Evolutionary conservation across 2,329 filamentous ascomycete genomes (phyloP), one percentile per base, ranked within the genome.

Genomic region (Lachnellula arida): DNA sequence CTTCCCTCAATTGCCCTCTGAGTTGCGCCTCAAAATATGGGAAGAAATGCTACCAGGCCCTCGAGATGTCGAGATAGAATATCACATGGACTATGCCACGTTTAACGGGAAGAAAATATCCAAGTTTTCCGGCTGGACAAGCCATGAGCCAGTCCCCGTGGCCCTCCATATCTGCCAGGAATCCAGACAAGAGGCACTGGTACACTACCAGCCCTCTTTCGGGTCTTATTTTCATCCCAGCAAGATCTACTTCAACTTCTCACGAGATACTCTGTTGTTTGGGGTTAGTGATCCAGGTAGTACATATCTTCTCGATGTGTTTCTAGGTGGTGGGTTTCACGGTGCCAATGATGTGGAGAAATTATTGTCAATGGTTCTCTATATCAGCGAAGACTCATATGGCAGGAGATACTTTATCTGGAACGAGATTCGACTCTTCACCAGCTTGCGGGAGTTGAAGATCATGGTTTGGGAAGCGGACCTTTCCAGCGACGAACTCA

Each of bases 11-110:
- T 56, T 66, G 19, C 63, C 63, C 22, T 56, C 49, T 6, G 65
- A 67, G 49, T 47, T 66, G 3, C 65, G 63, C 34, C 58, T 67
- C 49, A 62, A 65, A 37, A 64, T 63, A 23, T 66, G 62, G 62
- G 23, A 49, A n/a, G 52, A 40, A 9, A 47, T 58, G 14, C 32
- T 57, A 4, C 53, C 51, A 34, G 53, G 49, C 12, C 55, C 60
- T 44, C 58, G 63, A 25, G 54, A 48, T 11, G 50, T 65, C 4
- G 52, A 39, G 32, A 57, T 59, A 23, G 37, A 40, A 4, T 52
- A 47, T 37, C n/a, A 22, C 14, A 15, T 42, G 22, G 14, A 58
- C 51, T 46, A 14, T 9, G 22, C 9, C 9, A 46, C n/a, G 7
- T 14, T 5, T 42, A 25, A 19, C 6, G 17, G 7, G 15, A 39